Evolutionary conservation across 129 eudicot genomes (phyloP).

Genomic region (Flaveria bidentis): DNA sequence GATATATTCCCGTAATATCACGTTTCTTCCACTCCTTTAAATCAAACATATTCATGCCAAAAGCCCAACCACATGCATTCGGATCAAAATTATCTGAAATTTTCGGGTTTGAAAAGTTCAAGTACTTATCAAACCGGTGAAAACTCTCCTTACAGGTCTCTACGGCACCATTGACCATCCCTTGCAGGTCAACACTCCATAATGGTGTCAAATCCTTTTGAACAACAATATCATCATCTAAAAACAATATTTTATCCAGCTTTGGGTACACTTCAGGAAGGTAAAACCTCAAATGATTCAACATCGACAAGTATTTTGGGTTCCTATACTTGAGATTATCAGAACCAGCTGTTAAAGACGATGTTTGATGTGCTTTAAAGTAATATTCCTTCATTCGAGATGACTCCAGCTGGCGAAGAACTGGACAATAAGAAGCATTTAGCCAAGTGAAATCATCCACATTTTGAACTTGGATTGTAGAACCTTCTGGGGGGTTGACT

Average conservation of each 20-base stretch:
- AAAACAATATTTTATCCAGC: slow-evolving; percentile 80
- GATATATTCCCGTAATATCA: slow-evolving; percentile 95
- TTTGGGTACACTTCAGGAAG: slow-evolving; percentile 97
- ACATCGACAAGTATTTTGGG: slow-evolving; percentile 92
- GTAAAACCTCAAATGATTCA: slow-evolving; percentile 92
- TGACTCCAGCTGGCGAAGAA: slow-evolving; percentile 93
- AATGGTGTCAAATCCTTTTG: slow-evolving; percentile 92
- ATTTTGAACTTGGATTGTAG: slow-evolving; percentile 73
- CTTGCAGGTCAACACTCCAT: slow-evolving; percentile 84
- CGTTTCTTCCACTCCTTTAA: slow-evolving; percentile 87
- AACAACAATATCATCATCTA: slow-evolving; percentile 98
- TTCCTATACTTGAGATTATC: slow-evolving; percentile 96
- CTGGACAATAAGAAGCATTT: slow-evolving; percentile 88
- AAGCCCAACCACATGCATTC: slow-evolving; percentile 99
- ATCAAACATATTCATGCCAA: slow-evolving; percentile 96
- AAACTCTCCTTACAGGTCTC: slow-evolving; percentile 99
- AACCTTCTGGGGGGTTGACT: slow-evolving; percentile 68
- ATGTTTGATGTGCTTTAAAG: slow-evolving; percentile 84
- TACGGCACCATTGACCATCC: slow-evolving; percentile 99
- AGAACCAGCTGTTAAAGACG: slow-evolving; percentile 60
- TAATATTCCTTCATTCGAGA: slow-evolving; percentile 87
- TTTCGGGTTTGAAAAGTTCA: slow-evolving; percentile 89
- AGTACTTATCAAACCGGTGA: slow-evolving; percentile 91
- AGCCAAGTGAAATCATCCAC: slow-evolving; percentile 93
- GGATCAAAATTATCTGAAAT: slow-evolving; percentile 83